Base-by-base conservation (phyloP, 2,329 filamentous ascomycete species). In the Endoconidiophora laricicola region DNA sequence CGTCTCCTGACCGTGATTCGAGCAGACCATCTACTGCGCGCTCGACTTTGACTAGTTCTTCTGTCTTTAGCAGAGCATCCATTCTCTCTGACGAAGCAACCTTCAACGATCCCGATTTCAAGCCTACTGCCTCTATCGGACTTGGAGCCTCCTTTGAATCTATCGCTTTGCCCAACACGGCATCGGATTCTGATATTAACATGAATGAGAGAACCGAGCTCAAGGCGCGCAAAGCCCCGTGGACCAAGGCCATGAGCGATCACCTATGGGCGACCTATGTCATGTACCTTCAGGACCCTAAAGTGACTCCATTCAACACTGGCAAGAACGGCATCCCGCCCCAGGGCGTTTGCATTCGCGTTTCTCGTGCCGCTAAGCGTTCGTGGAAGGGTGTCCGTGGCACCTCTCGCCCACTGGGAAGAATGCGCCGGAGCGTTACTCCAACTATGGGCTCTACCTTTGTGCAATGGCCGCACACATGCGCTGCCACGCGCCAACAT, bases 241-340 rank as follows among this genome's bases (percentile, higher is more conserved):
- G 79, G 79, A 80, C 77, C 3, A 73, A 72, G 54, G 70, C 74
- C 16, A 81, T 82, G 76, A 77, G 69, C 62, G 66, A 73, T 10
- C 79, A 83, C 57, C 62, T 83, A 7, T 83, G 79, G 79, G 69
- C 73, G 4, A 79, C 74, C 1, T 83, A 81, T 58, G 64, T 73
- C 52, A 65, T 78, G 48, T 83, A 82, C 57, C 64, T 82, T 39
- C 74, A 79, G 59, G 79, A 83, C 56, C 78, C 79, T 43, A 77
- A 75, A 45, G 76, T 81, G 2, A 83, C 79, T 1, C 79, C 79
- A 0, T 76, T 83, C 54, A 71, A 75, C 47, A 69, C 79, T 50
- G 73, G 76, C 53, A 78, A 77, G 57, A 78, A 74, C 58, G 71
- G 73, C 51, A 72, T 82, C 23, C 79, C 79, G 6, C 79, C 79